Percentiles rank a stretch among this genome's conserved stretches.
These are phyloP conservation scores for Tirmania nivea DNA, from an alignment of 495 filamentous ascomycete species.

Conservation along the genomic window DNA sequence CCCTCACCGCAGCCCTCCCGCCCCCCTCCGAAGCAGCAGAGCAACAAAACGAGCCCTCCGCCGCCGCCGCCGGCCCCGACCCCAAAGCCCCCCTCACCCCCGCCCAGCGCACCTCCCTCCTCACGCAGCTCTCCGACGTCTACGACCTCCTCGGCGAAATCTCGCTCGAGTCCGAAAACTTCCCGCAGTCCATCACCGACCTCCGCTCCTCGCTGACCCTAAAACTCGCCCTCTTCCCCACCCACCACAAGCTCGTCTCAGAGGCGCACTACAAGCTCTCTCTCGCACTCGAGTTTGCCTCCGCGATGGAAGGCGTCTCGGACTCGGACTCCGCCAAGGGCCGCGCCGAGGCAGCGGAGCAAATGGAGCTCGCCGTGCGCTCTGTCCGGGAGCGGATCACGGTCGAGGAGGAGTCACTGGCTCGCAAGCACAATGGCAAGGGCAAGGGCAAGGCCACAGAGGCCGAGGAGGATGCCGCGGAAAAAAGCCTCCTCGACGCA, in stretches of 20 bases:
- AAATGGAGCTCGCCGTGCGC: constrained; percentile 65
- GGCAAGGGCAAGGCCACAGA: neutral
- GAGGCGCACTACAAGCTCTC: constrained; percentile 94
- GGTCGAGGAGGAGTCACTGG: constrained; percentile 40
- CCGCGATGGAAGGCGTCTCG: constrained; percentile 19
- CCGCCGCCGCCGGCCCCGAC: neutral
- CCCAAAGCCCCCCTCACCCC: neutral
- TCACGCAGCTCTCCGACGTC: constrained; percentile 41
- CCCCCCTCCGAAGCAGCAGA: no score
- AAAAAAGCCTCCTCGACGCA: constrained; percentile 52
- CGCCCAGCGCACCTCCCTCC: neutral
- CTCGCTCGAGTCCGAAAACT: constrained; percentile 74
- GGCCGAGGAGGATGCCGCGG: constrained; percentile 26
- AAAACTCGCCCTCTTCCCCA: constrained; percentile 51
- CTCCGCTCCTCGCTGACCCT: constrained; percentile 50
- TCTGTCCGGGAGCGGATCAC: constrained; percentile 55
- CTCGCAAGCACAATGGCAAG: constrained; percentile 27
- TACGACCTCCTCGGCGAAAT: constrained; percentile 76
- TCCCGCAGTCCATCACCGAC: constrained; percentile 59
- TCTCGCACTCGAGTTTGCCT: constrained; percentile 75
- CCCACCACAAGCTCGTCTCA: constrained; percentile 60
- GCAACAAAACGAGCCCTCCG: no score
- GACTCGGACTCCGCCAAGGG: constrained; percentile 39
- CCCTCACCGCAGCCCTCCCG: neutral
- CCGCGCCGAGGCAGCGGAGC: constrained; percentile 49